A percentile compares a stretch with the other conserved stretches of the same genome.
Evolutionary conservation across 495 filamentous ascomycete species (phyloP).

Genomic region (Astrothelium subdiscretum): DNA sequence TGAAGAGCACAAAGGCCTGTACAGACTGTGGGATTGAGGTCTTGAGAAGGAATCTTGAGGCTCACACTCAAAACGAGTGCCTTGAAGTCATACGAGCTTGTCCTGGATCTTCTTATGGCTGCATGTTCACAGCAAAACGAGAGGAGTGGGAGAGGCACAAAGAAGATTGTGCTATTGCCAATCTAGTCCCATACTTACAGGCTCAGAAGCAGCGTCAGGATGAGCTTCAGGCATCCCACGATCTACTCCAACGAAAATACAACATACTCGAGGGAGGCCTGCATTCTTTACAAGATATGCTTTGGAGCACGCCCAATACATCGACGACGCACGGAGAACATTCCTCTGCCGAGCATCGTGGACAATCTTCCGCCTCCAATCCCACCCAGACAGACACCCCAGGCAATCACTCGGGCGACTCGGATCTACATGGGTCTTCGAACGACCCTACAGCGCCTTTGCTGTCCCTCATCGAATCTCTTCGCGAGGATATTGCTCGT

Average conservation of each 20-base stretch:
- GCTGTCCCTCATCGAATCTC: constrained; percentile 54
- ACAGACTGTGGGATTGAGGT: constrained; percentile 40
- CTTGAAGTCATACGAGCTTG: constrained; percentile 43
- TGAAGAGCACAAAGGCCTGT: constrained; percentile 39
- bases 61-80: constrained; percentile 40
- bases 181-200: constrained; percentile 47
- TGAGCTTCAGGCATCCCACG: constrained; percentile 44
- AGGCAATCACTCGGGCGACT: not conserved
- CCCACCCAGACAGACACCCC: not conserved
- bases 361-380: not conserved
- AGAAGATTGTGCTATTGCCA: constrained; percentile 44
- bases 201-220: constrained; percentile 45
- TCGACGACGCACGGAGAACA: constrained; percentile 7
- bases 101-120: constrained; percentile 45
- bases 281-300: constrained; percentile 33
- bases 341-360: not conserved
- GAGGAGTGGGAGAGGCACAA: constrained; percentile 41
- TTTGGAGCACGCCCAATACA: constrained; percentile 12
- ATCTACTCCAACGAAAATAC: constrained; percentile 45
- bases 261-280: constrained; percentile 47
- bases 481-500: constrained; percentile 51
- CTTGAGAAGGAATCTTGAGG: constrained; percentile 35
- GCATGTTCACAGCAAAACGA: constrained; percentile 39
- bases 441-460: constrained; percentile 37
- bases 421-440: constrained; percentile 4